Evolutionary conservation across 2,329 filamentous ascomycete genomes (phyloP).

Genomic region (Dactylellina haptotyla): DNA sequence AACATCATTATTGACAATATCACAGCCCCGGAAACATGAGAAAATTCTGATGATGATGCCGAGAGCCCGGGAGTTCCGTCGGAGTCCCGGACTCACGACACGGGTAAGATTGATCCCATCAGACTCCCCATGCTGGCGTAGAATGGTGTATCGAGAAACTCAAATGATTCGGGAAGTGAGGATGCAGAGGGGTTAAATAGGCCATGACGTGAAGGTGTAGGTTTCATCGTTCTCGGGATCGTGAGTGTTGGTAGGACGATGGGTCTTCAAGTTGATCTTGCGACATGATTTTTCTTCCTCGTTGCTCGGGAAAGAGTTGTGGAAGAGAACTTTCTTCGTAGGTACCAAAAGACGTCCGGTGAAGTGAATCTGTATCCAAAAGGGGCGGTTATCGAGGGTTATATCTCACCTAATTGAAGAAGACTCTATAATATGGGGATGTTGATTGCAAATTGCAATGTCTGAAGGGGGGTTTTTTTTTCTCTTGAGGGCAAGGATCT

Average conservation of each 20-base stretch:
- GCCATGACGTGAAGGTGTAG: slow-evolving; percentile 7
- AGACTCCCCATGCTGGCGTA: slow-evolving; percentile 48
- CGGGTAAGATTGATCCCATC: slow-evolving; percentile 44
- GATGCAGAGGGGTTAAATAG: slow-evolving; percentile 15
- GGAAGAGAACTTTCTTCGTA: neutral
- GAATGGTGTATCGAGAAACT: slow-evolving; percentile 38
- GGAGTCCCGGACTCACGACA: slow-evolving; percentile 13
- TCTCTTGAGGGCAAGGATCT: slow-evolving; percentile 16
- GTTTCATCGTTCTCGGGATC: slow-evolving; percentile 48
- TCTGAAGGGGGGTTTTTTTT: neutral
- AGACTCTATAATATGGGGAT: slow-evolving; percentile 1
- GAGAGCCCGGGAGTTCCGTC: neutral
- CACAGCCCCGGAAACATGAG: slow-evolving; percentile 44
- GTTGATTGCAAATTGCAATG: no score
- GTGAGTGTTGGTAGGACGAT: slow-evolving; percentile 33
- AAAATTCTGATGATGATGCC: slow-evolving; percentile 52
- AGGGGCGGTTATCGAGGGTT: slow-evolving; percentile 26
- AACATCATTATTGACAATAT: slow-evolving; percentile 45
- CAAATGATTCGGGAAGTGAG: slow-evolving; percentile 43
- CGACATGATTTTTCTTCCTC: slow-evolving; percentile 24
- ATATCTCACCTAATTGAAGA: slow-evolving; percentile 45
- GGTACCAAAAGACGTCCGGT: slow-evolving; percentile 26
- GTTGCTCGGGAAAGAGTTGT: neutral
- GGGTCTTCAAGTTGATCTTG: slow-evolving; percentile 33
- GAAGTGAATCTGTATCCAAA: slow-evolving; percentile 51